Evolutionary conservation across 306 rosid species (phyloP), one percentile per base, ranked within the genome.

Genomic region (Prunus mume): DNA sequence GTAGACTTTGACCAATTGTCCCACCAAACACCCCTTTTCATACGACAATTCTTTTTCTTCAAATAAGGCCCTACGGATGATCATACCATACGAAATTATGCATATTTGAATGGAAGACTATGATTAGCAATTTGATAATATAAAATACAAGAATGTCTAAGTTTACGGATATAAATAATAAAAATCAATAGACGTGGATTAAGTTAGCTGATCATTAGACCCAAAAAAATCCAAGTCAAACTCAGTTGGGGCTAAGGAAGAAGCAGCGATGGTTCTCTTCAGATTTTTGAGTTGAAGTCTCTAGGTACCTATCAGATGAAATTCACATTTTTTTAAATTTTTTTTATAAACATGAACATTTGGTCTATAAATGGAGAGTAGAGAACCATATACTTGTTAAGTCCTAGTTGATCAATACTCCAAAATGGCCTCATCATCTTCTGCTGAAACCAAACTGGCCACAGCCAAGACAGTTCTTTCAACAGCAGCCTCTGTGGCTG

Each of bases 401-500:
- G 11, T 20, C 4, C 51, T 12, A 10, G 12, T 28, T 19, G 38
- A 5, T 28, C 47, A 70, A 28, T 28, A n/a, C 13, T 25, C 52
- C 25, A 54, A 55, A 69, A 88, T 85, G 93, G 72, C 86, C 1
- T 74, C 50, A 13, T 71, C 84, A 3, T 49, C 83, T 38, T 81
- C 83, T 1, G 24, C 85, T 6, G 86, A 84, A 9, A 41, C 82
- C 65, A 78, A 80, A 28, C 65, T 87, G 4, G 81, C 89, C 12
- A 80, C 91, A 1, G 93, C 91, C 67, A 93, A 89, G 80, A 60
- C 86, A 0, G 17, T 88, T 22, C 72, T 93, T 38, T 76, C 98
- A 0, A 54, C 86, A 0, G 96, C 85, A 1, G 96, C 91, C 47
- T 85, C 98, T 9, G 51, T 85, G 4, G 92, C 91, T 3, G 89